Evolutionary conservation across 768 basidiomycete genomes (phyloP).

Genomic region (Ramaria sp.): DNA sequence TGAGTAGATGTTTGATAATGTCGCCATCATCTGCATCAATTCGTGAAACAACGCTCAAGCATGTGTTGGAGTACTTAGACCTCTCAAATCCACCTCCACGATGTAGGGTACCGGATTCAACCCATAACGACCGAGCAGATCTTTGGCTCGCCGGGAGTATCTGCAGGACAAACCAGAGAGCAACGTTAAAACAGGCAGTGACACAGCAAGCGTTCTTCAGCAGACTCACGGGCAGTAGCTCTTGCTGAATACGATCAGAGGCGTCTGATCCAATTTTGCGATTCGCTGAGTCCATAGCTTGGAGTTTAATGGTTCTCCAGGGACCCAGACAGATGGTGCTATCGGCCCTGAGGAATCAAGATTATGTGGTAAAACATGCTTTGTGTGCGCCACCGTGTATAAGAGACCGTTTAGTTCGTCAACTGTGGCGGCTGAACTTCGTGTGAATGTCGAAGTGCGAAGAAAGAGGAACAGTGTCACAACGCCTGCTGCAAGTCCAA

Average conservation of each 20-base stretch:
- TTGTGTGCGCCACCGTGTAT: constrained; percentile 11
- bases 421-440: not conserved
- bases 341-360: constrained; percentile 36
- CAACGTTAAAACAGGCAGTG: constrained; percentile 1
- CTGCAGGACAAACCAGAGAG: constrained; percentile 22
- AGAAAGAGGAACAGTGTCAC: not conserved
- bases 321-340: constrained; percentile 47
- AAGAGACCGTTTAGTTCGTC: constrained; percentile 9
- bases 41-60: not conserved
- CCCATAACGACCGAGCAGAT: constrained; percentile 48
- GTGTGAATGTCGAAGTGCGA: not conserved
- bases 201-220: not conserved
- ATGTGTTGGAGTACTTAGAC: constrained; percentile 23
- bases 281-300: constrained; percentile 37
- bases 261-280: constrained; percentile 36
- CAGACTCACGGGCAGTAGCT: constrained; percentile 63
- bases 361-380: constrained; percentile 3
- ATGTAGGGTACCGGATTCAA: constrained; percentile 55
- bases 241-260: constrained; percentile 79
- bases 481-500: not conserved
- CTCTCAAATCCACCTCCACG: constrained; percentile 67
- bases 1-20: constrained; percentile 54
- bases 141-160: constrained; percentile 50
- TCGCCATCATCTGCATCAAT: constrained; percentile 41
- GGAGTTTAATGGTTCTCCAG: constrained; percentile 16